A percentile compares a stretch with the other conserved stretches of the same genome.
Conservation (phyloP, 495 filamentous ascomycete species). For the Astrothelium macrocarpum region DNA sequence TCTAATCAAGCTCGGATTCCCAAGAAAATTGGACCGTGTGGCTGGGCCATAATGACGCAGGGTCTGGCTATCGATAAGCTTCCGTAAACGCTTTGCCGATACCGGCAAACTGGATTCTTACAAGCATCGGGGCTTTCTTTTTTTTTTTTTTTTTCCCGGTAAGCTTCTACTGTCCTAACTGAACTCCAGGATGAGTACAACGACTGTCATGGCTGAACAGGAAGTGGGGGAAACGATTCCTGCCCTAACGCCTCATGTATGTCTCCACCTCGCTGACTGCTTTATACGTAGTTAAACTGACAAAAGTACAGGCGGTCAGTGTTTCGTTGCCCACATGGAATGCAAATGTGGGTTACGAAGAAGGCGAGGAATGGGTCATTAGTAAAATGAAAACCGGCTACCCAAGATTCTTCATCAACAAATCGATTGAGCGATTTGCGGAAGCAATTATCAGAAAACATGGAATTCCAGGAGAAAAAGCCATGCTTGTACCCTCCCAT, state of each 20-base stretch:
- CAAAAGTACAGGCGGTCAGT: constrained; percentile 66
- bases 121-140: background rate
- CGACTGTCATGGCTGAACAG: constrained; percentile 13
- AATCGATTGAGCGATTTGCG: constrained; percentile 65
- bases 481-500: constrained; percentile 71
- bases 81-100: constrained; percentile 6
- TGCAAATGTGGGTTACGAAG: constrained; percentile 84
- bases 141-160: background rate
- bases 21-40: constrained; percentile 1
- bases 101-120: background rate
- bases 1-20: background rate
- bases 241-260: constrained; percentile 21
- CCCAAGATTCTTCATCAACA: constrained; percentile 90
- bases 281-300: constrained; percentile 11
- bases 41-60: constrained; percentile 6
- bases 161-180: background rate
- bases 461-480: constrained; percentile 52
- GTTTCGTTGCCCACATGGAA: constrained; percentile 93
- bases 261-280: background rate
- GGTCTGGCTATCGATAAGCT: constrained; percentile 21
- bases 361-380: constrained; percentile 78
- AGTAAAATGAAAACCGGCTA: constrained; percentile 84
- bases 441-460: constrained; percentile 53
- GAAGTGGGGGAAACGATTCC: constrained; percentile 22
- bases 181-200: background rate